These are phyloP conservation scores for Schizochytrium sp. DNA, from an alignment of 108 stramenopile species.

Conservation along the genomic window DNA sequence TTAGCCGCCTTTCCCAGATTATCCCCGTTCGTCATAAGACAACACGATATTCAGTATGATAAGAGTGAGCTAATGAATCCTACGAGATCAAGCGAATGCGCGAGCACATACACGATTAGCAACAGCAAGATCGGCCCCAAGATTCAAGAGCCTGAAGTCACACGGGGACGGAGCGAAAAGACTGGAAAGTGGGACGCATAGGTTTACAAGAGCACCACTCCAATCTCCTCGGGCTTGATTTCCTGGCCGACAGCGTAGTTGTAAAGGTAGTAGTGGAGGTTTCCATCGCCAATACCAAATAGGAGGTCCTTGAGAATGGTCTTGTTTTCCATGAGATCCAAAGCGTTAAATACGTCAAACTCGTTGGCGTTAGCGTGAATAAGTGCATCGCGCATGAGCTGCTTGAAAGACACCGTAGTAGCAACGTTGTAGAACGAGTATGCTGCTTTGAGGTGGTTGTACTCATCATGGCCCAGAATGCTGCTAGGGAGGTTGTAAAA, in stretches of 20 bases:
- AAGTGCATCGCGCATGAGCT: conserved; percentile 93
- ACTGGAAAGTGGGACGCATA: neutral
- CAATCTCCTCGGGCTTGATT: conserved; percentile 89
- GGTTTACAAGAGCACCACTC: conserved; percentile 91
- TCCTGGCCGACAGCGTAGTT: conserved; percentile 87
- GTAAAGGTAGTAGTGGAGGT: conserved; percentile 98
- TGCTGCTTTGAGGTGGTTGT: conserved; percentile 88
- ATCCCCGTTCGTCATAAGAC: no score
- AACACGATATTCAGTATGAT: no score
- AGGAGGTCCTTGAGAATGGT: conserved; percentile 87
- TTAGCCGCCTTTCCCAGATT: no score
- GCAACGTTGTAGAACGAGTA: conserved; percentile 99
- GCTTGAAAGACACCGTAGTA: conserved; percentile 81
- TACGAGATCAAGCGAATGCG: no score
- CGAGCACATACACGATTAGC: no score
- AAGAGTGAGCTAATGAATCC: no score
- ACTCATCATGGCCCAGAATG: conserved; percentile 83
- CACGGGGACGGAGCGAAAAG: no score
- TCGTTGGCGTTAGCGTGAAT: conserved; percentile 85
- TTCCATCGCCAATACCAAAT: conserved; percentile 98
- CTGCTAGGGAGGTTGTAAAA: conserved; percentile 95
- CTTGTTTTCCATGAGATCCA: conserved; percentile 97
- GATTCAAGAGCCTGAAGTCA: no score
- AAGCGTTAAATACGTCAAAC: conserved; percentile 97
- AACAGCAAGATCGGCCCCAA: no score